phyloP scores from a whole-genome alignment of 257 asterid genomes.

The Fraxinus quadrangulata region DNA sequence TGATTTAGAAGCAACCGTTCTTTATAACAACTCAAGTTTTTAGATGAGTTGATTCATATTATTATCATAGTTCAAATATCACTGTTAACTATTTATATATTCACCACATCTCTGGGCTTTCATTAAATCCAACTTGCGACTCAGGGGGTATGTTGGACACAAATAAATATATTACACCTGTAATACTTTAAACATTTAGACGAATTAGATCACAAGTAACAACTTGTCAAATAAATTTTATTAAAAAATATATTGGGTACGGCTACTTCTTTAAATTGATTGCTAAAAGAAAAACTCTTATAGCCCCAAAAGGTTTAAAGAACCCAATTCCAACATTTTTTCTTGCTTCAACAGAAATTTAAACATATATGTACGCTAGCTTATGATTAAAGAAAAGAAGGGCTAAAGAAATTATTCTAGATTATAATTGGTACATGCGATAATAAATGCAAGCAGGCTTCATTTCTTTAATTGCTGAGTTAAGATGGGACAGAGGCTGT shows the following conservation, averaged over 20 bases:
- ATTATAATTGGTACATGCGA: slow-evolving; percentile 59
- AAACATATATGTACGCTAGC: slow-evolving; percentile 5
- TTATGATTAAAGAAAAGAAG: slow-evolving; percentile 25
- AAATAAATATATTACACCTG: too few relatives aligned
- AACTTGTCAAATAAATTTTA: background rate
- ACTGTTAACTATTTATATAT: too few relatives aligned
- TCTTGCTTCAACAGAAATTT: slow-evolving; percentile 20
- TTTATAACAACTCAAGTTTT: too few relatives aligned
- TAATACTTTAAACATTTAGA: background rate
- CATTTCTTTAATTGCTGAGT: too few relatives aligned
- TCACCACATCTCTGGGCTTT: too few relatives aligned
- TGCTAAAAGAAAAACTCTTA: slow-evolving; percentile 38
- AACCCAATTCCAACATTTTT: slow-evolving; percentile 11
- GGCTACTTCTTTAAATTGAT: slow-evolving; percentile 27
- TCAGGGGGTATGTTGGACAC: too few relatives aligned
- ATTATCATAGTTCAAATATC: too few relatives aligned
- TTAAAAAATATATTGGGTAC: slow-evolving; percentile 17
- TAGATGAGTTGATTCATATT: too few relatives aligned
- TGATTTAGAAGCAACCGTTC: too few relatives aligned
- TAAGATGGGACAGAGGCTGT: too few relatives aligned
- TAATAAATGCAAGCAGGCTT: too few relatives aligned
- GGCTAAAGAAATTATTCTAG: slow-evolving; percentile 29
- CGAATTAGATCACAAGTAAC: background rate
- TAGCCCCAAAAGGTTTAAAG: slow-evolving; percentile 26
- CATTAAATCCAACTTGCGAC: too few relatives aligned